Evolutionary conservation across 768 basidiomycete genomes (phyloP).

Genomic region (Phylloporus rhodoxanthus): DNA sequence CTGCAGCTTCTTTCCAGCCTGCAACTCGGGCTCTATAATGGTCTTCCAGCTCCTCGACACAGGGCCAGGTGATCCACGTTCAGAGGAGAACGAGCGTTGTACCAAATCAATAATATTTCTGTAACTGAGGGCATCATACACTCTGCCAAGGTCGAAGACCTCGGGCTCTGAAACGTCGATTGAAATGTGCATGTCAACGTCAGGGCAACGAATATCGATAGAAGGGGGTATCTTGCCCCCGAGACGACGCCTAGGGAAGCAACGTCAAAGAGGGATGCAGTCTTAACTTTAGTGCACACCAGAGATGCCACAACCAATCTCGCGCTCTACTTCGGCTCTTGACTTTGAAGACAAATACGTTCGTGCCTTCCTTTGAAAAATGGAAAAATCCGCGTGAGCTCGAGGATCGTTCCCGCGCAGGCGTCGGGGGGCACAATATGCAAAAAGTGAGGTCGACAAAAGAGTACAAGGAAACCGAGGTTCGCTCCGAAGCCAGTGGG

Average conservation of each 20-base stretch:
- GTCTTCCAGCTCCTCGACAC: constrained; percentile 50
- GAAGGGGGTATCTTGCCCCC: constrained; percentile 65
- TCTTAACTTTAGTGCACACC: constrained; percentile 38
- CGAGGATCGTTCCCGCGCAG: constrained; percentile 33
- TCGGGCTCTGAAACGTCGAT: constrained; percentile 60
- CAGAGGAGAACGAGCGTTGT: constrained; percentile 45
- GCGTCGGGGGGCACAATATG: constrained; percentile 57
- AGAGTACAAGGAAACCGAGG: constrained; percentile 80
- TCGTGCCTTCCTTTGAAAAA: constrained; percentile 57
- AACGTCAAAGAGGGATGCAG: background rate
- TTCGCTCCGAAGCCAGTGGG: constrained; percentile 57
- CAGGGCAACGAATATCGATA: constrained; percentile 68
- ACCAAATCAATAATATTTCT: constrained; percentile 61
- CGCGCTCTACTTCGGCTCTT: constrained; percentile 72
- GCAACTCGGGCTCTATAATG: constrained; percentile 49
- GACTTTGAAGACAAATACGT: constrained; percentile 81
- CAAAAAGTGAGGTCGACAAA: constrained; percentile 82
- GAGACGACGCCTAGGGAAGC: constrained; percentile 51
- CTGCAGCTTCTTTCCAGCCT: constrained; percentile 53
- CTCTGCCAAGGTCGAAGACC: constrained; percentile 32
- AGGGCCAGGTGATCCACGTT: constrained; percentile 20
- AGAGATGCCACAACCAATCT: constrained; percentile 90
- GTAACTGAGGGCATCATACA: constrained; percentile 49
- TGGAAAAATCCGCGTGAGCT: constrained; percentile 47
- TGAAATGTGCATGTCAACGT: constrained; percentile 58